Base-by-base conservation (phyloP, 2,329 filamentous ascomycete genomes). In the Aspergillus tamarii region DNA sequence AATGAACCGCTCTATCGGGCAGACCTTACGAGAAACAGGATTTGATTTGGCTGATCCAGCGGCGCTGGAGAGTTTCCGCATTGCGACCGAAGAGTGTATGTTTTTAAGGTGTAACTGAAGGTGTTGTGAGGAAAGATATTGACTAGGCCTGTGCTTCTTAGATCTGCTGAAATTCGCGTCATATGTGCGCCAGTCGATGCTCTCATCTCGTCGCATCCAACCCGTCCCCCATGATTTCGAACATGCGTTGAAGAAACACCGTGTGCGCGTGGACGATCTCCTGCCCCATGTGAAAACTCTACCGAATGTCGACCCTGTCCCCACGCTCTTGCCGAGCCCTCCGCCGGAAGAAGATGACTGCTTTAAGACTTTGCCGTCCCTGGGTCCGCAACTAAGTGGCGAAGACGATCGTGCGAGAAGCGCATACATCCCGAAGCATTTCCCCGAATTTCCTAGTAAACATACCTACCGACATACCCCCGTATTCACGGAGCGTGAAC, bases 391-490 rank as follows among this genome's bases (percentile, higher is more conserved):
- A 28, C 74, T 88, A 16, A 84, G 82, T 28, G 81, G 79, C 50
- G 78, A 78, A 55, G 74, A 77, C 52, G 80, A 84, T 60, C 80
- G 81, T 52, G 78, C 80, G 53, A 81, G 78, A 56, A 81, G 80
- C 68, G 72, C 77, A 21, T 88, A 87, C 72, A 85, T 89, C 62
- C 87, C 87, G 1, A 77, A 78, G 57, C 85, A 89, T 64, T 87
- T 90, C 64, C 88, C 88, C 2, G 77, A 82, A 26, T 84, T 89
- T 46, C 88, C 88, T 9, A 87, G 87, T 57, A 85, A 83, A 71
- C 88, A 90, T 73, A 88, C 88, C 1, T 91, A 87, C 78, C 84
- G 84, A 67, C 77, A 84, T 30, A 89, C 88, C 1, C 80, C 86
- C 0, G 84, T 89, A 4, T 88, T 83, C 65, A 83, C 84, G 1